phyloP scores from a whole-genome alignment of 1,284 basidiomycete genomes.

The Trichosporon sp. region DNA sequence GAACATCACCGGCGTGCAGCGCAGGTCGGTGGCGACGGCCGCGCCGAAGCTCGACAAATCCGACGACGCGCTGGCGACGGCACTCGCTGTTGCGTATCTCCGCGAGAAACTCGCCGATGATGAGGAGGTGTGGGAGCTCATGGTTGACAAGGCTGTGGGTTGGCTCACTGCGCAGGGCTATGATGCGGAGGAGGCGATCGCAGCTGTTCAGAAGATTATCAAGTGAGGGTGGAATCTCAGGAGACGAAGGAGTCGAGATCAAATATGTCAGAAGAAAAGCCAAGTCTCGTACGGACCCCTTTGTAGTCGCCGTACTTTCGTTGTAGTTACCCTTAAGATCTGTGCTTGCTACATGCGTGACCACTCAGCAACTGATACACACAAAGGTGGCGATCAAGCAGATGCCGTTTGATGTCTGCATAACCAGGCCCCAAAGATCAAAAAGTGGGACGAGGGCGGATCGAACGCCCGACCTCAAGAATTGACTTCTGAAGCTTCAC shows the following conservation, averaged over 20 bases:
- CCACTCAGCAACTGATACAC: too few species aligned
- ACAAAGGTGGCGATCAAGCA: too few species aligned
- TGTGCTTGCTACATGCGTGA: too few species aligned
- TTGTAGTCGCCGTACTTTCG: too few species aligned
- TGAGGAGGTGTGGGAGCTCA: conserved; percentile 15
- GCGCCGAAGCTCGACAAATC: neutral
- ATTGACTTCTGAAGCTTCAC: neutral
- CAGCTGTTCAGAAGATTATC: neutral
- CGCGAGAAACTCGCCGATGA: conserved; percentile 7
- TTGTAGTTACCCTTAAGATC: too few species aligned
- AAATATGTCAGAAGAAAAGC: too few species aligned
- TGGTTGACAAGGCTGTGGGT: conserved; percentile 17
- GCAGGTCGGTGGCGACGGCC: neutral
- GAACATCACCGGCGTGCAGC: neutral
- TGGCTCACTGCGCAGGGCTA: conserved; percentile 8
- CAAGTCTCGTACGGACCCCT: too few species aligned
- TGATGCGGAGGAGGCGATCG: neutral
- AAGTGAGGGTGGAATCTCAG: neutral
- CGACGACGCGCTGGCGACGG: conserved; percentile 9
- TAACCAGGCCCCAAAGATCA: neutral
- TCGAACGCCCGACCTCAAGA: conserved; percentile 1
- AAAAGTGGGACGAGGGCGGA: conserved; percentile 1
- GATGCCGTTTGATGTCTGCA: too few species aligned
- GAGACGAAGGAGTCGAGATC: too few species aligned
- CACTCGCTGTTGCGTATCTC: conserved; percentile 11